Base-by-base conservation (phyloP, 1,139 yeast species). In the Taiozyma onychis region DNA sequence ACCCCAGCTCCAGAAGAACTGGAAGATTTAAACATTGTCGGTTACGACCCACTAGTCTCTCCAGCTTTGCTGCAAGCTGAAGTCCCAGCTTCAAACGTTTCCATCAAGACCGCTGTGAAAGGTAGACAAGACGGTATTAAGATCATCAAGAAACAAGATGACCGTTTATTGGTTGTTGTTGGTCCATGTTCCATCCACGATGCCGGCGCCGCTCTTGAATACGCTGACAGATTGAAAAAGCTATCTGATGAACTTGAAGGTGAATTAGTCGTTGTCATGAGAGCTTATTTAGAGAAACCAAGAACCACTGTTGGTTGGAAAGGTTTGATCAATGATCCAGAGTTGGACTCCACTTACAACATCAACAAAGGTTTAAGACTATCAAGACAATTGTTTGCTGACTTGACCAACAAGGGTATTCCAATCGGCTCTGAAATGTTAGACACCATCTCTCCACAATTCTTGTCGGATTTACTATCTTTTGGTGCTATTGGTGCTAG, bases 261-360 rank as follows among this genome's bases (percentile, higher is more conserved):
- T 51, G 98, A 93, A 59, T 75, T 93, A 57, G 85, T 86, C 48
- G 80, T 93, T 54, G 79, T 93, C 59, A 93, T 93, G 98, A 83
- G 98, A 73, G 98, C 98, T 16, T 93, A 93, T 78, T 78, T 93
- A 63, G 99, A 93, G 72, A 93, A 93, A 72, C 99, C 99, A 65
- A 84, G 99, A 75, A 93, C 99, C 56, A 93, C 98, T 34, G 98
- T 93, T 50, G 99, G 99, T 57, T 93, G 99, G 99, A 93, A 93
- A 74, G 99, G 99, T 58, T 77, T 93, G 65, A 90, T 93, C 67
- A 93, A 93, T 69, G 99, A 93, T 69, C 99, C 99, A 43, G 96
- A 90, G 66, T 83, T 91, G 57, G 91, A 93, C 73, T 86, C 88
- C 64, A 78, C 96, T 47, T 93, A 86, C 80, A 88, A 91, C 69